Evolutionary conservation across 352 stramenopile species (phyloP).

Genomic region (Globisporangium irregulare): DNA sequence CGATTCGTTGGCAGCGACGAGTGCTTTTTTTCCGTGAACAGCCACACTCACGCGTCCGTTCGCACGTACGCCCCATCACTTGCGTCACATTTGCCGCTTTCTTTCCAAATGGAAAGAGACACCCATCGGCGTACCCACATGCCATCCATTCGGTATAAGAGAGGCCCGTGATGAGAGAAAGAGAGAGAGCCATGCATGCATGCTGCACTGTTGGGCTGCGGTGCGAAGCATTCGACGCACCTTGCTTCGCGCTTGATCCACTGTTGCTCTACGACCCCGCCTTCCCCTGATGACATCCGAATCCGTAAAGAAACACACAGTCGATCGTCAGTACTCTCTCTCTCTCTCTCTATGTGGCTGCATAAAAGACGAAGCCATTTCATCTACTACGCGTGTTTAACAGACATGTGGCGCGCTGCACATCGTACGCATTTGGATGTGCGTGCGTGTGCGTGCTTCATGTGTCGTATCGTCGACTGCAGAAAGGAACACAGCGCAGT

Average conservation of each 20-base stretch:
- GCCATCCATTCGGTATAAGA: neutral
- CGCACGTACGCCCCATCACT: neutral
- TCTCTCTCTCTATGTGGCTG: neutral
- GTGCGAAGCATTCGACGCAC: conserved; percentile 19
- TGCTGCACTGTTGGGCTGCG: neutral
- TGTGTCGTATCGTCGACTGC: neutral
- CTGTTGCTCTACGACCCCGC: conserved; percentile 42
- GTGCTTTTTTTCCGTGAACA: conserved; percentile 3
- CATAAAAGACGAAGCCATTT: neutral
- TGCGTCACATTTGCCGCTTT: conserved; percentile 4
- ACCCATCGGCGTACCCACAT: neutral
- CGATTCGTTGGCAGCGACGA: conserved; percentile 7
- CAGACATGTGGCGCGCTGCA: neutral
- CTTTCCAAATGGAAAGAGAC: conserved; percentile 2
- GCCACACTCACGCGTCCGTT: neutral
- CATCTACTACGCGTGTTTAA: neutral
- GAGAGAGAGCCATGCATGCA: neutral
- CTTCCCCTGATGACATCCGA: conserved; percentile 40
- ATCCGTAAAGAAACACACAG: conserved; percentile 8
- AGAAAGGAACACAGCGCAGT: neutral
- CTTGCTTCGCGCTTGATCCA: conserved; percentile 73
- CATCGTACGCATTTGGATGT: neutral
- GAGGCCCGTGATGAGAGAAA: neutral
- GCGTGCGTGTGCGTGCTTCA: neutral
- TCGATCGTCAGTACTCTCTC: neutral